phyloP scores from a whole-genome alignment of 2,329 filamentous ascomycete species.

The Ascochyta pisi region DNA sequence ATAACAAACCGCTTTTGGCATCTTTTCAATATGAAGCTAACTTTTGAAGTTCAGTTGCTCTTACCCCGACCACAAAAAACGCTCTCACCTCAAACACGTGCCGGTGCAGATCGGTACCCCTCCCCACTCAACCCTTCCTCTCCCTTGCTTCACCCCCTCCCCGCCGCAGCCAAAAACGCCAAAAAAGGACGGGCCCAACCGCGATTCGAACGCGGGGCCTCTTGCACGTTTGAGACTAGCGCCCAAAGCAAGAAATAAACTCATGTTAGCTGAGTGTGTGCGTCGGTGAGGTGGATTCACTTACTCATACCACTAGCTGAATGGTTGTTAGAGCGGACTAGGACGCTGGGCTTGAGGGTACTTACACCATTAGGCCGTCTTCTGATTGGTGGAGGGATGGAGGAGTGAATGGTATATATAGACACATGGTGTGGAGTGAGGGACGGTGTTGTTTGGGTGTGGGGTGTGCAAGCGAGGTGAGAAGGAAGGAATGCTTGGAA shows the following conservation, averaged over 20 bases:
- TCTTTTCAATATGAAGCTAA: neutral
- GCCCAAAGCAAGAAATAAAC: neutral
- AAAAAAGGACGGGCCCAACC: conserved; percentile 3
- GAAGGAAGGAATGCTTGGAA: too few relatives aligned
- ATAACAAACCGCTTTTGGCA: neutral
- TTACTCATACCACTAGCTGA: neutral
- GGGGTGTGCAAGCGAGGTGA: too few relatives aligned
- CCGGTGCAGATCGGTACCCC: too few relatives aligned
- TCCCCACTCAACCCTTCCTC: neutral
- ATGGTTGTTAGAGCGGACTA: neutral
- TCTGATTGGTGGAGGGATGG: neutral
- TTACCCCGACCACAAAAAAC: too few relatives aligned
- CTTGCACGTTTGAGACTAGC: conserved; percentile 24
- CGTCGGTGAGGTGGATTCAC: neutral
- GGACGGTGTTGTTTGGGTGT: too few relatives aligned
- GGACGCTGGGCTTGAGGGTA: neutral
- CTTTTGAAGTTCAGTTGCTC: too few relatives aligned
- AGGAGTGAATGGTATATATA: too few relatives aligned
- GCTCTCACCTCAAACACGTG: too few relatives aligned
- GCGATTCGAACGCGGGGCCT: conserved; percentile 11
- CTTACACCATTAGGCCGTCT: neutral
- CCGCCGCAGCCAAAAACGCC: neutral
- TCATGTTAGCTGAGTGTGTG: neutral
- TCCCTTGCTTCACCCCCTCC: neutral
- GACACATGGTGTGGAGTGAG: too few relatives aligned